Percentiles rank a stretch among this genome's conserved stretches.
Conservation (phyloP, 306 rosid species). For the Quillaja saponaria region DNA sequence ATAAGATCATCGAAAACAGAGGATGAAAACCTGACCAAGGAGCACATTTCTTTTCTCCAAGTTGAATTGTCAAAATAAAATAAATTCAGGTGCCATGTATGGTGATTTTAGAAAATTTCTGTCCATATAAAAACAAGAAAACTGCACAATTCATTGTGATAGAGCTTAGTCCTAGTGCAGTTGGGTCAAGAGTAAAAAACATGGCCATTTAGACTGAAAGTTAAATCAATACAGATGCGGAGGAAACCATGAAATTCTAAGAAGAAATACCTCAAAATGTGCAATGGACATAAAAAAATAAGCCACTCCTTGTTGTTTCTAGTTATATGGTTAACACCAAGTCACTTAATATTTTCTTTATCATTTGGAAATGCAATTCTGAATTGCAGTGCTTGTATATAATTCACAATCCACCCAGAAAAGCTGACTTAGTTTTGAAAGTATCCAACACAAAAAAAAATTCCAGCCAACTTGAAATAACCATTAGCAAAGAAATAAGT, state of each 20-base stretch:
- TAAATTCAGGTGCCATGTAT: too few relatives aligned
- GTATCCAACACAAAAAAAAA: neutral
- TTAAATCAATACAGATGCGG: neutral
- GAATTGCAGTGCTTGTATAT: neutral
- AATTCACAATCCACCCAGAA: neutral
- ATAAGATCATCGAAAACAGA: too few relatives aligned
- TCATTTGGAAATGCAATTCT: neutral
- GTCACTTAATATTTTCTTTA: too few relatives aligned
- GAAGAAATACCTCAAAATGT: conserved; percentile 11
- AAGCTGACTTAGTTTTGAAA: conserved; percentile 14
- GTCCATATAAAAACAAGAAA: neutral
- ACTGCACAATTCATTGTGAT: neutral
- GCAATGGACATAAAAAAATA: conserved; percentile 6
- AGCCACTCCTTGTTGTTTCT: neutral
- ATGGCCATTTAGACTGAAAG: neutral
- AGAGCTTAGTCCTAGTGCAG: neutral
- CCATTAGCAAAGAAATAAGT: neutral
- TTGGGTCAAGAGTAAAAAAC: conserved; percentile 2
- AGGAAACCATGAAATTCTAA: conserved; percentile 7
- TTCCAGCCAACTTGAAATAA: neutral
- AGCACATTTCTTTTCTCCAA: too few relatives aligned
- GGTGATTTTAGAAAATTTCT: neutral
- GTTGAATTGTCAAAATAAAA: too few relatives aligned
- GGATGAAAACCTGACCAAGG: too few relatives aligned
- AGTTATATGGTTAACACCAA: too few relatives aligned